Percentiles rank a stretch among this genome's conserved stretches.
These are phyloP conservation scores for Polymyxa betae DNA, from an alignment of 208 protist species.

Conservation along the genomic window DNA sequence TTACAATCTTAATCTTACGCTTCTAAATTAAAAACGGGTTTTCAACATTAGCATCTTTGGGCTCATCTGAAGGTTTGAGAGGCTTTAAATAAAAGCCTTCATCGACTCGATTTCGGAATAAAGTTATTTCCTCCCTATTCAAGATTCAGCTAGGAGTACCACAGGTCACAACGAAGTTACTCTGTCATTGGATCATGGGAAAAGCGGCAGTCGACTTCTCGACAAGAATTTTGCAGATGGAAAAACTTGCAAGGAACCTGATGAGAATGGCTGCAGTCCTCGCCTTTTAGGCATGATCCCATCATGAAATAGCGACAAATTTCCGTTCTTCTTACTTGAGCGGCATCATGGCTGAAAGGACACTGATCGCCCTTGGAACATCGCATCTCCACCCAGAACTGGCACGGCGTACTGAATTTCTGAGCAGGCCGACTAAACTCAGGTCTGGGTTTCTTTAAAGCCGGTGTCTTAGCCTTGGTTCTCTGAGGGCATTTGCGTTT, in stretches of 20 bases:
- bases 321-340: neutral
- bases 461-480: too few species aligned
- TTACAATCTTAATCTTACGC: neutral
- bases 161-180: neutral
- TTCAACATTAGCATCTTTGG: neutral
- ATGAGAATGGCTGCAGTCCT: conserved; percentile 46
- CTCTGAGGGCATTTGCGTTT: too few species aligned
- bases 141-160: neutral
- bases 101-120: neutral
- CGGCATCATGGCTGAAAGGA: conserved; percentile 27
- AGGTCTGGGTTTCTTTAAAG: neutral
- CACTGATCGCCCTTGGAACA: conserved; percentile 32
- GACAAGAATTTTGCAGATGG: neutral
- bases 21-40: neutral
- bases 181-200: conserved; percentile 17
- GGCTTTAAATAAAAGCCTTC: conserved; percentile 16
- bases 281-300: conserved; percentile 23
- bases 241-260: conserved; percentile 33
- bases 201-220: conserved; percentile 14
- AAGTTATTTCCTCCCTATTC: neutral
- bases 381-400: conserved; percentile 35
- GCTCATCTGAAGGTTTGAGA: neutral
- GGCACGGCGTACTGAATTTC: conserved; percentile 14
- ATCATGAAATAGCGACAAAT: conserved; percentile 52
- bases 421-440: neutral